Percentiles rank a stretch among this genome's conserved stretches.
Evolutionary conservation across 192 early-diverging fungal species (phyloP).

Genomic region (Lunasporangiospora selenospora): DNA sequence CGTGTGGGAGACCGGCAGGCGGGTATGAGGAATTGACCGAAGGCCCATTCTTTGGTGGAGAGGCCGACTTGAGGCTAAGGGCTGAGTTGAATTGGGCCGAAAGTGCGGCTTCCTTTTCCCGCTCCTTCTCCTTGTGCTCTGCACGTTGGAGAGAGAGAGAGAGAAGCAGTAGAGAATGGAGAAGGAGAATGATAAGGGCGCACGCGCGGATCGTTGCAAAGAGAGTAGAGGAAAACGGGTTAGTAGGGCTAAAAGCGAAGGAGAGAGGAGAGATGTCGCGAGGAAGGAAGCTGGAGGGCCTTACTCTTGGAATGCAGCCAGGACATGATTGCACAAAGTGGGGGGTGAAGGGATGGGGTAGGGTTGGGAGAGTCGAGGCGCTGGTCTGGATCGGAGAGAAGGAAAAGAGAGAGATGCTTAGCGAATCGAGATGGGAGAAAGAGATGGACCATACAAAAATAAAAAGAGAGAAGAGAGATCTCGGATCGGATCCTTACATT

Average conservation of each 20-base stretch:
- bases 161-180: too few relatives aligned
- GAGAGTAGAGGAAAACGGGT: not conserved
- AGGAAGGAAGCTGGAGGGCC: too few relatives aligned
- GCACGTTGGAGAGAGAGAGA: too few relatives aligned
- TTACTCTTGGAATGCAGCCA: slow-evolving; percentile 47
- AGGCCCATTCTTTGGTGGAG: slow-evolving; percentile 31
- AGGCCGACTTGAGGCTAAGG: slow-evolving; percentile 11
- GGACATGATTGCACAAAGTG: too few relatives aligned
- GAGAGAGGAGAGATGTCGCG: not conserved
- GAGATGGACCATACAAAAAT: not conserved
- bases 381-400: slow-evolving; percentile 7
- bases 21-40: slow-evolving; percentile 27
- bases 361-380: slow-evolving; percentile 8
- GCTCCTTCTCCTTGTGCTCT: too few relatives aligned
- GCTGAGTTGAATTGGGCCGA: slow-evolving; percentile 18
- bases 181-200: not conserved
- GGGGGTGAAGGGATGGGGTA: not conserved
- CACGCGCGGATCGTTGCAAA: not conserved
- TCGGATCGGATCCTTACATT: not conserved
- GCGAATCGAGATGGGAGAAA: not conserved
- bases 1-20: slow-evolving; percentile 30
- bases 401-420: slow-evolving; percentile 9
- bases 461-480: not conserved
- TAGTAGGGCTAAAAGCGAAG: not conserved
- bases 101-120: slow-evolving; percentile 21